Evolutionary conservation across 2,329 filamentous ascomycete genomes (phyloP).

Genomic region (Tolypocladium ophioglossoides): DNA sequence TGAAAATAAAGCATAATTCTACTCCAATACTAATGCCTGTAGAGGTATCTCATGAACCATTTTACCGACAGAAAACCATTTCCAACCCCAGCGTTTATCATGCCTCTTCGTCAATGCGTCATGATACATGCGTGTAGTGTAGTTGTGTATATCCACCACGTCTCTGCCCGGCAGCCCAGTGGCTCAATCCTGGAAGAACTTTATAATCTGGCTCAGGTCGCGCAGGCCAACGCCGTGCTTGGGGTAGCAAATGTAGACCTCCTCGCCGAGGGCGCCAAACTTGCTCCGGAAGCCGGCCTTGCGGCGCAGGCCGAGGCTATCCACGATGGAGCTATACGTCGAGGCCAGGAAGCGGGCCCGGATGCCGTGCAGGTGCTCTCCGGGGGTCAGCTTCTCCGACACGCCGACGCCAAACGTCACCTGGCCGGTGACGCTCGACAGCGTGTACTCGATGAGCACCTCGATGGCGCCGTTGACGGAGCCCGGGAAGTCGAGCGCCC

Average conservation of each 20-base stretch:
- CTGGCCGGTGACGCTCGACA: slow-evolving; percentile 38
- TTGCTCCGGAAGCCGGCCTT: slow-evolving; percentile 90
- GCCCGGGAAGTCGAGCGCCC: slow-evolving; percentile 85
- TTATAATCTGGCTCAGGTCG: slow-evolving; percentile 76
- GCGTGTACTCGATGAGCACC: slow-evolving; percentile 62
- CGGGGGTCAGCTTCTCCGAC: slow-evolving; percentile 60
- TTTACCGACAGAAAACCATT: not conserved
- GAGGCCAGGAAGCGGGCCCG: slow-evolving; percentile 72
- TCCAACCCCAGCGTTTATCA: not conserved
- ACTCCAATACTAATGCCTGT: not conserved
- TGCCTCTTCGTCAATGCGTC: not conserved
- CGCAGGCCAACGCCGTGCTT: slow-evolving; percentile 72
- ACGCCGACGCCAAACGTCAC: slow-evolving; percentile 88
- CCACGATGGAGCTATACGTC: slow-evolving; percentile 73
- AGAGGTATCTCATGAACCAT: not conserved
- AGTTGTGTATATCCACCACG: not conserved
- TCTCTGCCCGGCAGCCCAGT: not conserved
- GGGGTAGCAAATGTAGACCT: slow-evolving; percentile 84
- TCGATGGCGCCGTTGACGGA: slow-evolving; percentile 84
- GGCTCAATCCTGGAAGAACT: slow-evolving; percentile 68
- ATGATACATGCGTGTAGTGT: not conserved
- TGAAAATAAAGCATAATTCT: not conserved
- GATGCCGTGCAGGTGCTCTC: slow-evolving; percentile 71
- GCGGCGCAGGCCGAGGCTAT: slow-evolving; percentile 69
- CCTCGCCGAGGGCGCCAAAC: slow-evolving; percentile 74